These are phyloP conservation scores for Neurospora pannonica DNA, from an alignment of 495 filamentous ascomycete species.

Conservation along the genomic window DNA sequence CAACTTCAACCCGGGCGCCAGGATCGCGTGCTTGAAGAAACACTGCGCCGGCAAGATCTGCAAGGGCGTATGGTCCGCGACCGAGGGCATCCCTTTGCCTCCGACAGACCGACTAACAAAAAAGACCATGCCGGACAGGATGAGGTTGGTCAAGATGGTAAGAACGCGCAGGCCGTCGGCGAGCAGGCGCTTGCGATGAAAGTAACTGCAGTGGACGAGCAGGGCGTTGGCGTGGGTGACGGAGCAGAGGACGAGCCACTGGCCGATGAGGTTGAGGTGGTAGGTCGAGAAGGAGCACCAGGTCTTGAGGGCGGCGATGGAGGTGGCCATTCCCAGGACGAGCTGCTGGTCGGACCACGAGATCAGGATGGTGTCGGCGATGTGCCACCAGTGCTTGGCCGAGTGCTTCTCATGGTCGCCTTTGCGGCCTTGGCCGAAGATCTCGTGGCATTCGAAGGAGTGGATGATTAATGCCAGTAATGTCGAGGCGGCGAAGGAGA, in stretches of 20 bases:
- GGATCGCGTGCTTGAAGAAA: background rate
- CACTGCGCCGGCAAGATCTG: background rate
- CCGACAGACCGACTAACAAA: background rate
- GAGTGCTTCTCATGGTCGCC: background rate
- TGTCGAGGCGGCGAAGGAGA: background rate
- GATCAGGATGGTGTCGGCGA: background rate
- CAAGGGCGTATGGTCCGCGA: background rate
- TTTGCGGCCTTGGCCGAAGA: background rate
- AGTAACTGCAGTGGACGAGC: constrained; percentile 2
- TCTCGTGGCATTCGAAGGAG: background rate
- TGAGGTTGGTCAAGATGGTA: background rate
- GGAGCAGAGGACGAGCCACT: constrained; percentile 2
- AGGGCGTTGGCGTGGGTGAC: constrained; percentile 4
- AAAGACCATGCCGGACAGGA: background rate
- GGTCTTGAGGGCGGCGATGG: background rate
- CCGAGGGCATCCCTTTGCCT: background rate
- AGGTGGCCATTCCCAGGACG: constrained; percentile 1
- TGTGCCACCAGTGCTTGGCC: background rate
- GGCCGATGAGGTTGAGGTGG: constrained; percentile 3
- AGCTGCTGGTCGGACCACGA: constrained; percentile 4
- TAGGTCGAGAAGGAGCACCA: constrained; percentile 4
- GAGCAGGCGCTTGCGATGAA: background rate
- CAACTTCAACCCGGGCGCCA: background rate
- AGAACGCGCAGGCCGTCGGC: background rate
- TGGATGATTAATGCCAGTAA: background rate